Evolutionary conservation across 2,329 filamentous ascomycete species (phyloP).

Genomic region (Aspergillus piperis): DNA sequence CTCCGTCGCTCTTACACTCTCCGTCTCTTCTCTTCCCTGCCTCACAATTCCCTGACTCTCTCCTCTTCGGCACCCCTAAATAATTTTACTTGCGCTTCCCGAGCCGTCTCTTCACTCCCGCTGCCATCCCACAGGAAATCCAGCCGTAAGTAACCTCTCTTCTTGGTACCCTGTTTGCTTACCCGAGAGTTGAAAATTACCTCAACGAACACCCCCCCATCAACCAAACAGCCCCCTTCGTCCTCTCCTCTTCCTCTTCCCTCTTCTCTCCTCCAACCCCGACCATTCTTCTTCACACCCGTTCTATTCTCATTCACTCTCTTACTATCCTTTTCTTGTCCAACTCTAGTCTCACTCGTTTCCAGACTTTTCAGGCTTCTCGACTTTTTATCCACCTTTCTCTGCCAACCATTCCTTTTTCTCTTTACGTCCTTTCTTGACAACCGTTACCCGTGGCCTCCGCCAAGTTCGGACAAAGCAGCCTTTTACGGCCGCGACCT

Average conservation of each 20-base stretch:
- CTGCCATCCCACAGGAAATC: slow-evolving; percentile 1
- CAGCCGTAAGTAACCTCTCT: neutral
- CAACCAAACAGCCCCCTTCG: slow-evolving; percentile 24
- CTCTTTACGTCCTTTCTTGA: slow-evolving; percentile 20
- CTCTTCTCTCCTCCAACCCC: slow-evolving; percentile 28
- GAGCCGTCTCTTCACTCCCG: neutral
- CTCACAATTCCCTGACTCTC: neutral
- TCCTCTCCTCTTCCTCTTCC: slow-evolving; percentile 15
- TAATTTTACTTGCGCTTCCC: slow-evolving; percentile 7
- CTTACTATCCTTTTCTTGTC: slow-evolving; percentile 15
- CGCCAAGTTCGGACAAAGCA: slow-evolving; percentile 46
- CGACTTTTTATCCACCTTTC: slow-evolving; percentile 1
- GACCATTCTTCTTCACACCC: slow-evolving; percentile 14
- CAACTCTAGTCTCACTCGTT: slow-evolving; percentile 34
- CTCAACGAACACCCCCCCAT: slow-evolving; percentile 14
- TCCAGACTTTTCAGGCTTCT: slow-evolving; percentile 21
- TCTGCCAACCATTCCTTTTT: slow-evolving; percentile 15
- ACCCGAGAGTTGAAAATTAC: slow-evolving; percentile 6
- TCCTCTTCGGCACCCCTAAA: neutral
- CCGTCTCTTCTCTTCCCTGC: neutral
- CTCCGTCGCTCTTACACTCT: neutral
- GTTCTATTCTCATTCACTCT: slow-evolving; percentile 29
- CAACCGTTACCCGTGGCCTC: slow-evolving; percentile 43
- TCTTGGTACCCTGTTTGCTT: neutral
- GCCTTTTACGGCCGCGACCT: slow-evolving; percentile 47